Base-by-base conservation (phyloP, 139 green algal species). In the Chlorella sorokiniana region DNA sequence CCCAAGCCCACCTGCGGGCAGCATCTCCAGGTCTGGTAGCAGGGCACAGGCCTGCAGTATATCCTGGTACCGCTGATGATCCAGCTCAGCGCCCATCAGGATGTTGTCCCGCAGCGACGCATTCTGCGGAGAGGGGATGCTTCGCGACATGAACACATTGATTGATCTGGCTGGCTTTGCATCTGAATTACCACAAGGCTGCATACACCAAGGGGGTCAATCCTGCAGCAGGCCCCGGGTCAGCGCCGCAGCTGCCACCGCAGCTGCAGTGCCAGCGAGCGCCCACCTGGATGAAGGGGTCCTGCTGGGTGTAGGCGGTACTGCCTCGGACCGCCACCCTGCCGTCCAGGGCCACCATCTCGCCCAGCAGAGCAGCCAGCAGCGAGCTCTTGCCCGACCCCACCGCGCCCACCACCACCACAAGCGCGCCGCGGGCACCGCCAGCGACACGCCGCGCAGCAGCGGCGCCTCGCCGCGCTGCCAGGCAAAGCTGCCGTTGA, bases 71-170 rank as follows among this genome's bases (percentile, higher is more conserved):
- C 82, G 65, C 3, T 20, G 71, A 18, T 78, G 76, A 2, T 95
- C 86, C 3, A 88, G 81, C 68, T 87, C 31, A 0, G 56, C 79
- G 2, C 92, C 93, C 81, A 97, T 93, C 62, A 95, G 70, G 52
- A 97, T 93, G 80, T 98, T 98, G 20, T 96, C 92, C 29, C 88
- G 83, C 54, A 98, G 82, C 20, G 82, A 92, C 0, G 82, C 91
- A 52, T 92, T 92, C 38, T 92, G 73, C 37, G 42, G 18, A 27
- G 37, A 3, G 9, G 62, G 29, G 48, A 59, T 59, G 48, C 48
- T 16, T 25, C 14, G 11, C n/a, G n/a, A n/a, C n/a, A n/a, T n/a
- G n/a, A n/a, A n/a, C n/a, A n/a, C n/a, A n/a, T n/a, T n/a, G n/a
- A n/a, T n/a, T n/a, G n/a, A n/a, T n/a, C n/a, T n/a, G n/a, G n/a